These are phyloP conservation scores for Boletus reticuloceps DNA, from an alignment of 768 basidiomycete species.

Conservation along the genomic window DNA sequence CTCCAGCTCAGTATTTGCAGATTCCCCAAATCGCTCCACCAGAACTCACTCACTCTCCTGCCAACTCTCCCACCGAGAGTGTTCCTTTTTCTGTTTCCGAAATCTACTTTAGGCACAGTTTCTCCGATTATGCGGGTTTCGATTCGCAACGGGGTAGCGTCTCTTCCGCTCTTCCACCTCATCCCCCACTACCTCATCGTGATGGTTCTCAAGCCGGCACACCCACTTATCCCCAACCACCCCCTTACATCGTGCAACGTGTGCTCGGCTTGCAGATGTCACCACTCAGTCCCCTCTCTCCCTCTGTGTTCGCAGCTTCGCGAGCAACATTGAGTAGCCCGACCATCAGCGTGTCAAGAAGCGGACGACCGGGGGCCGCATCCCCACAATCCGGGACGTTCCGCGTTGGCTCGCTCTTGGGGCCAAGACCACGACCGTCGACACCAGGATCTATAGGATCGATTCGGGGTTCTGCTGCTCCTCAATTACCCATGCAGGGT, in stretches of 20 bases:
- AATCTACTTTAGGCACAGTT: conserved; percentile 46
- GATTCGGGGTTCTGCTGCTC: conserved; percentile 15
- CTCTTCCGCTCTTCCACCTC: conserved; percentile 40
- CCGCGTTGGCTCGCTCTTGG: conserved; percentile 26
- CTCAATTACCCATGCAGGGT: conserved; percentile 32
- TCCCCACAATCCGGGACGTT: neutral
- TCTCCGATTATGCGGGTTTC: conserved; percentile 27
- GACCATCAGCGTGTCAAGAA: neutral
- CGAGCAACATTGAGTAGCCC: neutral
- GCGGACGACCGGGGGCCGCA: conserved; percentile 7
- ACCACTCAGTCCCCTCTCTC: conserved; percentile 16
- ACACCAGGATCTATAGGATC: conserved; percentile 22
- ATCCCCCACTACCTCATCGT: conserved; percentile 37
- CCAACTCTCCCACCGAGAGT: conserved; percentile 55
- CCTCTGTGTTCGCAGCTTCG: neutral
- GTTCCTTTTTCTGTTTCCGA: conserved; percentile 56
- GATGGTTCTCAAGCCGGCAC: conserved; percentile 19
- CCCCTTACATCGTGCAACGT: conserved; percentile 32
- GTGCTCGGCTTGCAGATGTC: conserved; percentile 29
- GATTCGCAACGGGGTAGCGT: conserved; percentile 35
- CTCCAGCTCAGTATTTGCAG: conserved; percentile 26
- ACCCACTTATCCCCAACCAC: conserved; percentile 17
- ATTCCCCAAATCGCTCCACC: conserved; percentile 25
- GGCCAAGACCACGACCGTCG: conserved; percentile 28
- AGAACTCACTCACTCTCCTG: conserved; percentile 23